These are phyloP conservation scores for Pseudopithomyces chartarum DNA, from an alignment of 2,329 filamentous ascomycete genomes.

Conservation along the genomic window DNA sequence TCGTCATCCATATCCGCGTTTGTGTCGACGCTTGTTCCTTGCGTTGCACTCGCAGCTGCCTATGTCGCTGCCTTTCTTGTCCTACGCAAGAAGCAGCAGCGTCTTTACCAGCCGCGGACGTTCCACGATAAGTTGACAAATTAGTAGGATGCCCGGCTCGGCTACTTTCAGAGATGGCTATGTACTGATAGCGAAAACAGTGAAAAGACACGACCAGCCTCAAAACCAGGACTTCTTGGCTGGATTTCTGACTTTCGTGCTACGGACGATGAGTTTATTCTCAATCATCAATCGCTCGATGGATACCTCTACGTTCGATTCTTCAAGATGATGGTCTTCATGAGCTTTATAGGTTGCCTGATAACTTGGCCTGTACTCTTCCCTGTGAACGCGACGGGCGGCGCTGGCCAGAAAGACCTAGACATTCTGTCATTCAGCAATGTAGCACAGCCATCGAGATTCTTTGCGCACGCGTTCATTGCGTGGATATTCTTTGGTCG, in stretches of 20 bases:
- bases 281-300: constrained; percentile 10
- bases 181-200: not conserved
- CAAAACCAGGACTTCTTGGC: constrained; percentile 2
- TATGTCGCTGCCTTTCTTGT: constrained; percentile 7
- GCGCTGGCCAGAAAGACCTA: not conserved
- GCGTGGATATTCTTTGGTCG: constrained; percentile 7
- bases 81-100: constrained; percentile 6
- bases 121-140: constrained; percentile 4
- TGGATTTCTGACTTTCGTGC: constrained; percentile 4
- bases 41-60: constrained; percentile 2
- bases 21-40: constrained; percentile 3
- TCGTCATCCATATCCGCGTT: constrained; percentile 6
- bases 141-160: not conserved
- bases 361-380: constrained; percentile 6
- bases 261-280: constrained; percentile 7
- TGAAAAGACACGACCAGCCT: constrained; percentile 3
- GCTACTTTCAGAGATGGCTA: not conserved
- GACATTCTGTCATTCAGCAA: constrained; percentile 6
- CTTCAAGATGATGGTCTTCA: constrained; percentile 7
- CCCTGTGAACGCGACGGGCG: constrained; percentile 4
- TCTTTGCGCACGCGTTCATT: constrained; percentile 2
- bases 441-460: not conserved
- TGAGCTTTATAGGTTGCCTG: not conserved
- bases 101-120: constrained; percentile 7
- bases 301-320: constrained; percentile 4